Evolutionary conservation across 1,284 basidiomycete species (phyloP).

Genomic region (Trichosporon faecale): DNA sequence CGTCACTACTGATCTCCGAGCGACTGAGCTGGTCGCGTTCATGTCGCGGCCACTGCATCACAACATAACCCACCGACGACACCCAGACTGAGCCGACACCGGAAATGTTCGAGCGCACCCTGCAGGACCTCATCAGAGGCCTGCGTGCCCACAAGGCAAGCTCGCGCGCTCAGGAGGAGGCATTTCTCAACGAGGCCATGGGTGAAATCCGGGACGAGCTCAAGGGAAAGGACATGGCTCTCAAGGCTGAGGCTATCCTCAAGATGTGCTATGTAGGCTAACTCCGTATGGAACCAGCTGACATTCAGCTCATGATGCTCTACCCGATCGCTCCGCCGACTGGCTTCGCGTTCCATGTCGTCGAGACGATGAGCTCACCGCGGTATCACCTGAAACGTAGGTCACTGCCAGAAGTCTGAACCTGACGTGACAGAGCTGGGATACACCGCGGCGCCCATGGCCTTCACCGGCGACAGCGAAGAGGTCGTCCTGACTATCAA

Average conservation of each 20-base stretch:
- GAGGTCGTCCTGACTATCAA: slow-evolving; percentile 98
- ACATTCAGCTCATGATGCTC: slow-evolving; percentile 52
- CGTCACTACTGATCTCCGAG: slow-evolving; percentile 4
- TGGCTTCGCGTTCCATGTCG: slow-evolving; percentile 74
- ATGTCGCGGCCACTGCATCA: neutral
- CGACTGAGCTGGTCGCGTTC: neutral
- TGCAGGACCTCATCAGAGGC: slow-evolving; percentile 87
- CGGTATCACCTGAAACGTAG: slow-evolving; percentile 79
- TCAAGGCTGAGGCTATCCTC: slow-evolving; percentile 90
- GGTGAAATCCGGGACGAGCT: slow-evolving; percentile 84
- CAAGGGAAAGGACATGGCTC: slow-evolving; percentile 89
- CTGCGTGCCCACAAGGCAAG: slow-evolving; percentile 61
- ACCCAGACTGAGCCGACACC: neutral
- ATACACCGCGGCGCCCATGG: slow-evolving; percentile 89
- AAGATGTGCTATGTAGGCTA: slow-evolving; percentile 91
- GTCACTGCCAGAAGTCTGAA: slow-evolving; percentile 14
- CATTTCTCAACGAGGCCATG: slow-evolving; percentile 55
- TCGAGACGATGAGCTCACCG: slow-evolving; percentile 95
- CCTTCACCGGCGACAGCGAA: slow-evolving; percentile 90
- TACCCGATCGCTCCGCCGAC: slow-evolving; percentile 55
- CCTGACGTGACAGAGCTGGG: slow-evolving; percentile 62
- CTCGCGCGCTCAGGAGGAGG: slow-evolving; percentile 51
- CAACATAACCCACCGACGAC: slow-evolving; percentile 3
- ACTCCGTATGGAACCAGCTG: neutral
- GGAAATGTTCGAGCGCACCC: slow-evolving; percentile 84